Base-by-base conservation (phyloP, 257 asterid species). In the Petunia axillaris region DNA sequence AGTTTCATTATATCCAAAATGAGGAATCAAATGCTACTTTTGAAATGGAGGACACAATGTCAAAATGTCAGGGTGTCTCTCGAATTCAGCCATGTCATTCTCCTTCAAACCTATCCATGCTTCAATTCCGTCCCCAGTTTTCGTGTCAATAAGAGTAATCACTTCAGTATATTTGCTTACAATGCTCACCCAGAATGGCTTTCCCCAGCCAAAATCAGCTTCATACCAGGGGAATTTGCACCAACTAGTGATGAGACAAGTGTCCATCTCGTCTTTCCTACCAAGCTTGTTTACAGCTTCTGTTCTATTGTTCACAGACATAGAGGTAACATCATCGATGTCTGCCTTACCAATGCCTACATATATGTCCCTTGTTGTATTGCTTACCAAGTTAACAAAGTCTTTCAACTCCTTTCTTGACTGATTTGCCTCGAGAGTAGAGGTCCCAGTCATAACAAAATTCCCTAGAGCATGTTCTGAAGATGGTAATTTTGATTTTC, bases 121-220 rank as follows among this genome's bases (percentile, higher is more conserved):
- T 53, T 84, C 82, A 75, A 84, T 76, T 6, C 87, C 87, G 1
- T 25, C 52, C 0, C 83, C 81, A 37, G 0, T 13, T 67, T 80
- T 62, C 8, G 84, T 46, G 75, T 80, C 84, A 40, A 76, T 38
- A 37, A 85, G 59, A 25, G 39, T 59, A 36, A 76, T 5, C 13
- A 10, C 75, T 11, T 39, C 77, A 3, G 4, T 1, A 2, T 54
- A 2, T 36, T 4, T 64, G 59, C 83, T 68, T 40, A 68, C 67
- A 54, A 7, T 35, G 76, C 85, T 82, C 8, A 75, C 77, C 87
- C 87, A 85, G 1, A 8, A 43, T 44, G 88, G 86, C 37, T 80
- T 82, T 71, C 88, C 86, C 88, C 84, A 76, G 4, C 81, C 87
- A 74, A 84, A 81, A 60, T 81, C 83, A n/a, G 65, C 83, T 68